Conservation (phyloP, 768 basidiomycete species). For the Polyporus arcularius region DNA sequence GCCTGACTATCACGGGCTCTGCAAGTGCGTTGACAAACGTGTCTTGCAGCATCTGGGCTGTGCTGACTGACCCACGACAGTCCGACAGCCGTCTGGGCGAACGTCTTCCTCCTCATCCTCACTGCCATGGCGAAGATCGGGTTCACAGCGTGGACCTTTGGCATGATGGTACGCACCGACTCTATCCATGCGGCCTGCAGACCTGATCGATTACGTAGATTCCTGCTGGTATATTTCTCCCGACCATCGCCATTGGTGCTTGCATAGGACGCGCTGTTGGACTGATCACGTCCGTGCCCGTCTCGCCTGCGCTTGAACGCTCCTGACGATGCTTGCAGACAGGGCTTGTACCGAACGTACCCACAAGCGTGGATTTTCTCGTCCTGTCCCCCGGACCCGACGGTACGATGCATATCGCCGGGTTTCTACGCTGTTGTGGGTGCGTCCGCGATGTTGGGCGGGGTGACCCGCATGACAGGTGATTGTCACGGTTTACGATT, state of each 20-base stretch:
- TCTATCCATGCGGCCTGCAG: background rate
- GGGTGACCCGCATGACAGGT: conserved; percentile 80
- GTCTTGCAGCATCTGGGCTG: background rate
- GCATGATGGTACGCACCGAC: conserved; percentile 63
- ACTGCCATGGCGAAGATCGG: conserved; percentile 62
- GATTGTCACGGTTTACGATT: background rate
- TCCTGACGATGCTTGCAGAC: conserved; percentile 38
- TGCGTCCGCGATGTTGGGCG: conserved; percentile 73
- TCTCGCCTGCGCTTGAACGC: background rate
- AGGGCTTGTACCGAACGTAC: conserved; percentile 65
- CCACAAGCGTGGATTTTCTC: conserved; percentile 70
- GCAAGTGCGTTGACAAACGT: conserved; percentile 56
- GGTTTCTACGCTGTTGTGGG: conserved; percentile 80
- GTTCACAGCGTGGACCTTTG: conserved; percentile 77
- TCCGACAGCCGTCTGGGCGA: conserved; percentile 65
- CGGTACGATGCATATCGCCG: conserved; percentile 67
- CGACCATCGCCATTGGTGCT: conserved; percentile 75
- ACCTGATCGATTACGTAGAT: conserved; percentile 41
- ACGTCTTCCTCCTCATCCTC: conserved; percentile 63
- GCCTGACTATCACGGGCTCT: conserved; percentile 73
- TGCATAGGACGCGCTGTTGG: conserved; percentile 73
- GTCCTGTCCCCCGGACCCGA: conserved; percentile 71
- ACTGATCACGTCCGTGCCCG: conserved; percentile 54
- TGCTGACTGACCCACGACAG: conserved; percentile 34
- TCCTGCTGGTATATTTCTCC: conserved; percentile 76